A percentile compares a stretch with the other conserved stretches of the same genome.
phyloP scores from a whole-genome alignment of 495 filamentous ascomycete species.

The Acidomyces sp. region DNA sequence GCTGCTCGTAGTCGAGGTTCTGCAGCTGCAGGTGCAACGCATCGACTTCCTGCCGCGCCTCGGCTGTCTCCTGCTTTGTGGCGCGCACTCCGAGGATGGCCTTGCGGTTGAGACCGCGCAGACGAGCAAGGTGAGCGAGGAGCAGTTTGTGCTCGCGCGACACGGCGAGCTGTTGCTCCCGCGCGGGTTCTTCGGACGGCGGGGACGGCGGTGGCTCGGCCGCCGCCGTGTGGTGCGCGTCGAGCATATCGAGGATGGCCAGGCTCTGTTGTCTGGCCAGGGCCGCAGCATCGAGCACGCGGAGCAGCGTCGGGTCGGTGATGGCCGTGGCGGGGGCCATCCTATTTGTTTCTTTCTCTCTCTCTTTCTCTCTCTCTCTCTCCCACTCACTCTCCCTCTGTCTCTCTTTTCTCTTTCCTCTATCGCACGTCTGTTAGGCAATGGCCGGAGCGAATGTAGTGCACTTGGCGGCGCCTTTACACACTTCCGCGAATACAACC shows the following conservation, averaged over 20 bases:
- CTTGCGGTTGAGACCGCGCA: constrained; percentile 70
- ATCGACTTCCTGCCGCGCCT: constrained; percentile 83
- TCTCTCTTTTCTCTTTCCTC: too few species aligned
- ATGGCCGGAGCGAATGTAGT: too few species aligned
- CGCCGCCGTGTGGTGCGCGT: constrained; percentile 30
- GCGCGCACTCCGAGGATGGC: constrained; percentile 69
- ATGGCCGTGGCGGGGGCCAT: constrained; percentile 50
- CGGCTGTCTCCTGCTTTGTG: constrained; percentile 74
- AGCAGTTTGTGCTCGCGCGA: constrained; percentile 71
- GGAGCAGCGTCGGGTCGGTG: constrained; percentile 52
- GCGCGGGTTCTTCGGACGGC: constrained; percentile 26
- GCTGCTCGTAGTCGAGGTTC: constrained; percentile 93
- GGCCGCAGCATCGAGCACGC: constrained; percentile 58
- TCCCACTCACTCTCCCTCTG: too few species aligned
- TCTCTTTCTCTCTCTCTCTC: too few species aligned
- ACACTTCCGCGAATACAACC: too few species aligned
- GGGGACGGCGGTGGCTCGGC: constrained; percentile 7
- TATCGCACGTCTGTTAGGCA: too few species aligned
- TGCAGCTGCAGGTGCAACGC: constrained; percentile 81
- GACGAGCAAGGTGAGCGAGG: constrained; percentile 61
- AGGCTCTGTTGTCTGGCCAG: constrained; percentile 61
- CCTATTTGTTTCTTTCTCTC: too few species aligned
- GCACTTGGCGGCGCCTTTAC: too few species aligned
- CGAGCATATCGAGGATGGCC: constrained; percentile 49
- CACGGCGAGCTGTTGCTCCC: constrained; percentile 47